Evolutionary conservation across 495 filamentous ascomycete species (phyloP).

Genomic region (Trypethelium eluteriae): DNA sequence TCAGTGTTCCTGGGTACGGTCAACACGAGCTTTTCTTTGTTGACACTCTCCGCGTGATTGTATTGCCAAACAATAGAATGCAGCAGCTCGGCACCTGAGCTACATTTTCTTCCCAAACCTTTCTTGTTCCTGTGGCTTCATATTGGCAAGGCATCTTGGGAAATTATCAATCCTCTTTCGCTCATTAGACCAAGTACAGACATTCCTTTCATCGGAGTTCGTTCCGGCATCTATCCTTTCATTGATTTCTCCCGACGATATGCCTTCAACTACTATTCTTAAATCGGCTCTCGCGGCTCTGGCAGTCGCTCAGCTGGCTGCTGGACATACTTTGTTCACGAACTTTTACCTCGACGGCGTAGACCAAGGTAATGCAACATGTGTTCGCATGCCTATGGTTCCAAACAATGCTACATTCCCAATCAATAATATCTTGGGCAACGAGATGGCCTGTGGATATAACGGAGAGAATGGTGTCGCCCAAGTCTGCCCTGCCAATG

Average conservation of each 20-base stretch:
- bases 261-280: not conserved
- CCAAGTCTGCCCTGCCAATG: constrained; percentile 49
- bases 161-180: not conserved
- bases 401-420: constrained; percentile 45
- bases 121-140: no score
- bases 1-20: no score
- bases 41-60: no score
- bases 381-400: constrained; percentile 57
- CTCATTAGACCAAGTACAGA: not conserved
- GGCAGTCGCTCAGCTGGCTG: not conserved
- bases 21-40: no score
- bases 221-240: not conserved
- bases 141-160: no score
- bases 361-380: constrained; percentile 53
- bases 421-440: constrained; percentile 43
- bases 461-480: constrained; percentile 50
- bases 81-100: no score
- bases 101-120: no score
- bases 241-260: not conserved
- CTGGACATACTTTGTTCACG: constrained; percentile 55
- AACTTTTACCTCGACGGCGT: constrained; percentile 58
- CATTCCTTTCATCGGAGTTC: not conserved
- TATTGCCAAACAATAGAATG: no score
- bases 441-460: constrained; percentile 66
- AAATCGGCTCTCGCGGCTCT: not conserved